These are phyloP conservation scores for Tylopilus intermedius DNA, from an alignment of 768 basidiomycete species.

Conservation along the genomic window DNA sequence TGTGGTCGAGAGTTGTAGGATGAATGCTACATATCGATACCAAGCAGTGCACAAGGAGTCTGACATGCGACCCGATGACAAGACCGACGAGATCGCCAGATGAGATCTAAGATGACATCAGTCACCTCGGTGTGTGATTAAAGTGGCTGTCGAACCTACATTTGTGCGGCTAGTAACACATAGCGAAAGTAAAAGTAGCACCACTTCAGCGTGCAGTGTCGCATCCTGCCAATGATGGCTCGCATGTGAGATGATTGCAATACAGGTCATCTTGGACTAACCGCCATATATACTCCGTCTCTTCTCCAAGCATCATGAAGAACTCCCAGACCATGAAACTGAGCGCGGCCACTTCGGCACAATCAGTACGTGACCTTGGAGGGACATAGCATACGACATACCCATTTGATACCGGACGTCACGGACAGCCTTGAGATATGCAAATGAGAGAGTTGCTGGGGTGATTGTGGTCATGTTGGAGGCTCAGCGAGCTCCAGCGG, in stretches of 20 bases:
- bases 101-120: conserved; percentile 7
- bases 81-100: background rate
- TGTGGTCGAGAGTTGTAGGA: conserved; percentile 8
- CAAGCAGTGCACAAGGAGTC: conserved; percentile 10
- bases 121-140: background rate
- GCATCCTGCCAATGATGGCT: conserved; percentile 10
- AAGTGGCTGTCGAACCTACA: conserved; percentile 2
- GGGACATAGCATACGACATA: background rate
- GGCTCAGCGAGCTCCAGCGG: background rate
- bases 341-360: conserved; percentile 21
- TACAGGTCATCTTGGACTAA: conserved; percentile 4
- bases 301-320: conserved; percentile 21
- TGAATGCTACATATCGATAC: conserved; percentile 5
- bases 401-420: conserved; percentile 9
- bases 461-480: conserved; percentile 3
- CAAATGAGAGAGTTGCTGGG: conserved; percentile 1
- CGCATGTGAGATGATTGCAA: too few relatives aligned
- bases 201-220: conserved; percentile 7
- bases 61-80: conserved; percentile 9
- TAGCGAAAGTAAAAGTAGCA: conserved; percentile 20
- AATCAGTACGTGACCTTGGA: background rate
- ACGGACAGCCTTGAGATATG: conserved; percentile 4
- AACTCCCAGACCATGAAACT: conserved; percentile 27
- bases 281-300: conserved; percentile 30
- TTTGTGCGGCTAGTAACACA: conserved; percentile 7